Base-by-base conservation (phyloP, 1,284 basidiomycete species). In the Malassezia obtusa region DNA sequence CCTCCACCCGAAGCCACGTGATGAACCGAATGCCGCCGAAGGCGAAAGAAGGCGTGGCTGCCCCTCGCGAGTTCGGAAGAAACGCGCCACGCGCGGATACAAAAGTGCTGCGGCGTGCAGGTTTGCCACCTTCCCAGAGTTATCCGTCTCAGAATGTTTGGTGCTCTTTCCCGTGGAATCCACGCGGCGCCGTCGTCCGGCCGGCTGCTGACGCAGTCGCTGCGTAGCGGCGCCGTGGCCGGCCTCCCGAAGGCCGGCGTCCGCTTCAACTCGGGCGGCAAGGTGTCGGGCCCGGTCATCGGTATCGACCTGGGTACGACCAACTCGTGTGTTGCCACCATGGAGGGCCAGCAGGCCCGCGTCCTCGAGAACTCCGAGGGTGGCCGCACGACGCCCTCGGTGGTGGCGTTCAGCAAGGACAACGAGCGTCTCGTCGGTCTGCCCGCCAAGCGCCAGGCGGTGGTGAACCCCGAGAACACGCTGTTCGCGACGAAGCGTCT, bases 281-380 rank as follows among this genome's bases (percentile, higher is more conserved):
- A 72, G 60, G 66, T 64, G 26, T 60, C 61, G 11, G 69, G 69
- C 28, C 67, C 68, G 35, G 69, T 72, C 43, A 72, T 72, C 39
- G 69, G 69, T 53, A 69, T 72, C 38, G 69, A 72, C 54, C 50
- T 72, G 52, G 69, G 69, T 53, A 72, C 66, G 38, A 72, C 68
- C 60, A 72, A 72, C 67, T 72, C 69, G 46, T 72, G 69, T 64
- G 69, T 72, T 26, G 67, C 69, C 31, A 61, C 70, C 40, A 94
- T 91, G 87, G 91, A 95, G 79, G 91, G 89, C 45, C 68, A 70
- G 58, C 70, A 85, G 90, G 79, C 91, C 52, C 85, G 88, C 65
- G 92, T 98, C 62, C 86, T 98, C 68, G 92, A 96, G 78, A 96
- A 98, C 80, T 79, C 90, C 11, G 92, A 98, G 79, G 92, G 92